phyloP scores from a whole-genome alignment of 2,329 filamentous ascomycete species.

The Purpureocillium lavendulum region DNA sequence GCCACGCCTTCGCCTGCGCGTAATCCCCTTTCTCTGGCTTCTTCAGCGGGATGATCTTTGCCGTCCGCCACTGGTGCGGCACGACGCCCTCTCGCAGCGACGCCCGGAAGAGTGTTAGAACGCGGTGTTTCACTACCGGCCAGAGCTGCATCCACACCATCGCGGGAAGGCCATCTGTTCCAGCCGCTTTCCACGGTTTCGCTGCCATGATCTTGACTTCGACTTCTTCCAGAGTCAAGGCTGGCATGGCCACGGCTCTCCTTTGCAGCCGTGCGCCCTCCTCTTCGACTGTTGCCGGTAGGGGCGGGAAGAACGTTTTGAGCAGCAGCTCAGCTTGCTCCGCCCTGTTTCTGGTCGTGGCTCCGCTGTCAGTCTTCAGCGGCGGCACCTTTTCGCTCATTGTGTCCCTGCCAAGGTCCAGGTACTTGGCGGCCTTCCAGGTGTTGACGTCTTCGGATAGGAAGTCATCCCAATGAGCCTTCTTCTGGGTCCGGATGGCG shows the following conservation, averaged over 20 bases:
- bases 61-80: no score
- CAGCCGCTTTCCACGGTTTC: no score
- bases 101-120: not conserved
- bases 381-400: constrained; percentile 13
- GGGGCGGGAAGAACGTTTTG: no score
- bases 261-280: constrained; percentile 1
- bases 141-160: no score
- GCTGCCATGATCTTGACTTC: no score
- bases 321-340: no score
- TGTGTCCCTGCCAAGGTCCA: constrained; percentile 8
- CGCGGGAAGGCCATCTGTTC: no score
- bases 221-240: constrained; percentile 10
- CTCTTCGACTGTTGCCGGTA: constrained; percentile 6
- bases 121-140: no score
- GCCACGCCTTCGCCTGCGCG: no score
- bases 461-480: constrained; percentile 15
- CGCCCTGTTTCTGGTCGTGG: no score
- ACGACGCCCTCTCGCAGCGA: not conserved
- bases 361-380: constrained; percentile 7
- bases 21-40: no score
- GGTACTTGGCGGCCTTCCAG: constrained; percentile 16
- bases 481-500: constrained; percentile 15
- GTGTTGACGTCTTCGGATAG: constrained; percentile 9
- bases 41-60: no score
- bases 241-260: constrained; percentile 2